Conservation (phyloP, 306 rosid species). For the Dryas drummondii region DNA sequence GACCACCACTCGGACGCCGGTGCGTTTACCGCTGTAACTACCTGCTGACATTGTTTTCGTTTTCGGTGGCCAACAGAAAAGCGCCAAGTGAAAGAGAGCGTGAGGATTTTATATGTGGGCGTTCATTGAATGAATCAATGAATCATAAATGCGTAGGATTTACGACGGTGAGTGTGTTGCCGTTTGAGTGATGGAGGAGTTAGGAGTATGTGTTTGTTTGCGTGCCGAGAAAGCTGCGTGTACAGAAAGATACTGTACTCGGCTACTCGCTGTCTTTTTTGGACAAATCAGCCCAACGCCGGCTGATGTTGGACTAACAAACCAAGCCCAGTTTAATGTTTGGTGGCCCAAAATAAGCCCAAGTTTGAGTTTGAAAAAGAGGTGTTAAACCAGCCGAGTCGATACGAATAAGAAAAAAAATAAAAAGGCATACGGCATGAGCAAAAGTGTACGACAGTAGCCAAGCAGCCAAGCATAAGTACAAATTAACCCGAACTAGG, state of each 20-base stretch:
- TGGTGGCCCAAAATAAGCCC: no score
- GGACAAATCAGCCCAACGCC: no score
- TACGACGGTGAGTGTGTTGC: conserved; percentile 8
- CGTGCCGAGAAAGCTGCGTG: neutral
- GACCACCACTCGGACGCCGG: conserved; percentile 67
- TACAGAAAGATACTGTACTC: neutral
- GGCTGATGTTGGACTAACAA: no score
- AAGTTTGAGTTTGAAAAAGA: no score
- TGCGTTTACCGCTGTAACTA: conserved; percentile 13
- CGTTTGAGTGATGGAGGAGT: neutral
- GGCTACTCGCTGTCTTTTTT: no score
- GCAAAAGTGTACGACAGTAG: no score
- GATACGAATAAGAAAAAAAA: no score
- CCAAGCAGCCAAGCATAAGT: no score
- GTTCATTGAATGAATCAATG: neutral
- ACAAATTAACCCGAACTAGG: no score
- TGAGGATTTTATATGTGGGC: neutral
- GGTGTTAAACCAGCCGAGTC: no score
- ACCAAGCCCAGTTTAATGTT: no score
- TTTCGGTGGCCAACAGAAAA: neutral
- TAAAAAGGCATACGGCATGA: no score
- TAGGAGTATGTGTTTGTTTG: neutral
- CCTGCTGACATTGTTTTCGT: neutral
- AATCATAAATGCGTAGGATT: neutral
- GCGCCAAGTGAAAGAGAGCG: neutral